Base-by-base conservation (phyloP, 169 alveolate genomes). In the Plasmodium fragile region DNA sequence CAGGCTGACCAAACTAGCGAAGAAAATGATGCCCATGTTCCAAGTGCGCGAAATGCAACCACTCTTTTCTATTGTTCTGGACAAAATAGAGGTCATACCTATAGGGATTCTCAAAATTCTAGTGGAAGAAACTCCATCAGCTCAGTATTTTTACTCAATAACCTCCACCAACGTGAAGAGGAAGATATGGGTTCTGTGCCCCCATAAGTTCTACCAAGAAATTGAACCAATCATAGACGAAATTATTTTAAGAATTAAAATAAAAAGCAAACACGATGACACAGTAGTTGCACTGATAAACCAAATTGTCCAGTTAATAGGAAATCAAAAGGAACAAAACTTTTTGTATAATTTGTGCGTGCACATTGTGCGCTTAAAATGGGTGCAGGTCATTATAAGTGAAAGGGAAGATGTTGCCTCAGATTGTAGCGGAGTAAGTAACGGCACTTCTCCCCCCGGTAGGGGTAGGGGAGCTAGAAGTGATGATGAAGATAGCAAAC, bases 11-110 rank as follows among this genome's bases (percentile, higher is more conserved):
- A 75, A 79, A 55, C 84, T 96, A 34, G 97, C 96, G 10, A 95
- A 92, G 92, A 95, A 92, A 77, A 96, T 96, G 97, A 93, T 89
- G 22, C 69, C 91, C 3, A 96, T 96, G 97, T 95, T 96, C 77
- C 97, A 96, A 89, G 97, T 96, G 49, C 87, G 97, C 1, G 95
- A 96, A 92, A 94, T 96, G 49, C 97, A 96, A 77, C 97, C 97
- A 22, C 65, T 96, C 41, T 85, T 96, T 16, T 92, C 95, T 41
- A 81, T 87, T 32, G 85, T 96, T 11, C 92, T 96, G 25, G 96
- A 92, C 81, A 92, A 90, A 72, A 81, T 96, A 49, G 95, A 89
- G 53, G 92, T 95, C 22, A 95, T 96, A 49, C 97, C 97, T 36
- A 78, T 83, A 72, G 43, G 59, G 0, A 94, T 95, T 71, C 94